These are phyloP conservation scores for Leptodermis oblonga DNA, from an alignment of 257 asterid species.

Conservation along the genomic window DNA sequence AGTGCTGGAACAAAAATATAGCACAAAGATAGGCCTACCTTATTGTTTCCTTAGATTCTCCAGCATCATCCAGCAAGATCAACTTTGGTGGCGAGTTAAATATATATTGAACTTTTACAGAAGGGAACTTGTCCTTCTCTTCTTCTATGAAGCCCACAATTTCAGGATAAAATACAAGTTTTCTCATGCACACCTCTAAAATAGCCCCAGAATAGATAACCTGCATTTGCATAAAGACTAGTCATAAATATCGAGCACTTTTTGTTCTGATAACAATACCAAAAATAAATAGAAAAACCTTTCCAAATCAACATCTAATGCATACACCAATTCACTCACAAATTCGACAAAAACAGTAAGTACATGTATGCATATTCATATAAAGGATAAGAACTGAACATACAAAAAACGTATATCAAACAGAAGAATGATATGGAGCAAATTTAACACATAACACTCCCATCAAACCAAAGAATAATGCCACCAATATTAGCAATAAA, in stretches of 20 bases:
- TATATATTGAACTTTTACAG: conserved; percentile 64
- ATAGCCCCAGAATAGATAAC: conserved; percentile 72
- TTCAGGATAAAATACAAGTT: conserved; percentile 90
- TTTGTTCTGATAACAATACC: background rate
- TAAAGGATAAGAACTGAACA: background rate
- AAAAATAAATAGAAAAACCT: background rate
- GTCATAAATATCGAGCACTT: background rate
- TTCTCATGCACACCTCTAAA: conserved; percentile 96
- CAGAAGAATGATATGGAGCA: background rate
- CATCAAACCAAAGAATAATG: background rate
- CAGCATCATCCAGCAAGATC: conserved; percentile 75
- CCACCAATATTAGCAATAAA: background rate
- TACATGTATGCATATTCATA: background rate
- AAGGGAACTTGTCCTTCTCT: conserved; percentile 80
- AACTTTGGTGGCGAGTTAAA: conserved; percentile 89
- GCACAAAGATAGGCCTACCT: conserved; percentile 39
- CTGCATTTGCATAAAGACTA: conserved; percentile 32
- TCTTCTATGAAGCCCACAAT: conserved; percentile 86
- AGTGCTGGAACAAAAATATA: background rate
- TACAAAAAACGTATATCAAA: background rate
- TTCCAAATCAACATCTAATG: background rate
- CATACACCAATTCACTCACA: background rate
- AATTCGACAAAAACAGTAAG: too few species aligned
- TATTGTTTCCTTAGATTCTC: conserved; percentile 73
- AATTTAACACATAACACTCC: background rate